Evolutionary conservation across 2,329 filamentous ascomycete species (phyloP).

Genomic region (Nemania diffusa): DNA sequence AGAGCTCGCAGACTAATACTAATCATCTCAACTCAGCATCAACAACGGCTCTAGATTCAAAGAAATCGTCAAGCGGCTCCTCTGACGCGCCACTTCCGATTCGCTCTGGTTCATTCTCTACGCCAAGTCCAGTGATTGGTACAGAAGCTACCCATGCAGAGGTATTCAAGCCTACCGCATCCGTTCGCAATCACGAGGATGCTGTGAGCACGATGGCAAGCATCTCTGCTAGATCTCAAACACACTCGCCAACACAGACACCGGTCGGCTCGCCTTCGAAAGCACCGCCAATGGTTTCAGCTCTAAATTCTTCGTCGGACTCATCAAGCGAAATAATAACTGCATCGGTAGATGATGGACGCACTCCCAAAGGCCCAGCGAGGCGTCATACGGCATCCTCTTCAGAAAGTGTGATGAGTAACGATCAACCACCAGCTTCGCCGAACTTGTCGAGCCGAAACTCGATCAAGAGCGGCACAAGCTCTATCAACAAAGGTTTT

Average conservation of each 20-base stretch:
- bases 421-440: constrained; percentile 35
- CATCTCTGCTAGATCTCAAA: constrained; percentile 59
- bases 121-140: constrained; percentile 72
- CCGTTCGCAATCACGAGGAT: constrained; percentile 66
- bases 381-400: constrained; percentile 49
- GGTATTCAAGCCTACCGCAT: constrained; percentile 66
- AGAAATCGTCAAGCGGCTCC: constrained; percentile 52
- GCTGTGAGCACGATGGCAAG: constrained; percentile 72
- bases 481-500: constrained; percentile 44
- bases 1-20: constrained; percentile 46
- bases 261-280: constrained; percentile 45
- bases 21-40: constrained; percentile 53
- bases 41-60: constrained; percentile 61
- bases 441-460: constrained; percentile 42
- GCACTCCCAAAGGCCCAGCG: constrained; percentile 39
- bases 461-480: constrained; percentile 46
- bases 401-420: constrained; percentile 42
- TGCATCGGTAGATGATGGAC: constrained; percentile 34
- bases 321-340: constrained; percentile 43
- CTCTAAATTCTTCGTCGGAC: constrained; percentile 35
- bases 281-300: constrained; percentile 33
- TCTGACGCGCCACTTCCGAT: constrained; percentile 64
- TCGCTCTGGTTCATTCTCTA: constrained; percentile 71
- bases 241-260: constrained; percentile 41
- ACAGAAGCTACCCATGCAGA: constrained; percentile 75